A percentile compares a stretch with the other conserved stretches of the same genome.
These are phyloP conservation scores for Chrysosphaeria jannelii DNA, from an alignment of 2,329 filamentous ascomycete genomes.

Conservation along the genomic window DNA sequence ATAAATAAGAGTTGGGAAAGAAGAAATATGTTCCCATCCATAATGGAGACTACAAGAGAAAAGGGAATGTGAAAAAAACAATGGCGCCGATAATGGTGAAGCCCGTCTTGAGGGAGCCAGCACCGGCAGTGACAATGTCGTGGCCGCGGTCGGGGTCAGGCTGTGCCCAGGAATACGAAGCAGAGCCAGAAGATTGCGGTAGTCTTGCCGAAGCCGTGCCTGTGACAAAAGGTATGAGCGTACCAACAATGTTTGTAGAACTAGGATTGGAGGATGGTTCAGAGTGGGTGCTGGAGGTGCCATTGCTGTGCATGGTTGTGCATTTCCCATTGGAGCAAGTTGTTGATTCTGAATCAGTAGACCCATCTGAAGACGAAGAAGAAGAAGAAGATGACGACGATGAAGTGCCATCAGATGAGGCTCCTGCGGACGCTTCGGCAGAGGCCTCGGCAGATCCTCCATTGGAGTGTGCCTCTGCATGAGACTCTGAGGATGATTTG, in stretches of 20 bases:
- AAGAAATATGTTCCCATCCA: neutral
- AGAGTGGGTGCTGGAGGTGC: conserved; percentile 1
- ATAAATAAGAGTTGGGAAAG: neutral
- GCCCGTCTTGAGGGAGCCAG: conserved; percentile 3
- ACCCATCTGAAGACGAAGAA: no score
- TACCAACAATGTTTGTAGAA: no score
- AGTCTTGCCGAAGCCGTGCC: no score
- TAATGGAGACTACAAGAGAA: conserved; percentile 3
- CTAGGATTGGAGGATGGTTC: no score
- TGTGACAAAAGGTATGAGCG: no score
- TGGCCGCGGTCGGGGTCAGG: neutral
- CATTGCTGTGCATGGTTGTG: neutral
- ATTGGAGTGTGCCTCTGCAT: conserved; percentile 1
- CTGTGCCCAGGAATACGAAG: no score
- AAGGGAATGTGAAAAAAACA: conserved; percentile 2
- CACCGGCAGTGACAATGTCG: conserved; percentile 3
- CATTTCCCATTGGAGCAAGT: conserved; percentile 2
- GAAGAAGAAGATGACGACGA: no score
- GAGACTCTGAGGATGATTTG: neutral
- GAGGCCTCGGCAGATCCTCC: no score
- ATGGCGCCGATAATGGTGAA: conserved; percentile 2
- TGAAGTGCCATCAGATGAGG: no score
- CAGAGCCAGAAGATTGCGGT: no score
- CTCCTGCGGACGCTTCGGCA: no score
- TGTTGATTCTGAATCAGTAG: conserved; percentile 1